phyloP scores from a whole-genome alignment of 2,329 filamentous ascomycete genomes.

The Aspergillus quadrilineatus region DNA sequence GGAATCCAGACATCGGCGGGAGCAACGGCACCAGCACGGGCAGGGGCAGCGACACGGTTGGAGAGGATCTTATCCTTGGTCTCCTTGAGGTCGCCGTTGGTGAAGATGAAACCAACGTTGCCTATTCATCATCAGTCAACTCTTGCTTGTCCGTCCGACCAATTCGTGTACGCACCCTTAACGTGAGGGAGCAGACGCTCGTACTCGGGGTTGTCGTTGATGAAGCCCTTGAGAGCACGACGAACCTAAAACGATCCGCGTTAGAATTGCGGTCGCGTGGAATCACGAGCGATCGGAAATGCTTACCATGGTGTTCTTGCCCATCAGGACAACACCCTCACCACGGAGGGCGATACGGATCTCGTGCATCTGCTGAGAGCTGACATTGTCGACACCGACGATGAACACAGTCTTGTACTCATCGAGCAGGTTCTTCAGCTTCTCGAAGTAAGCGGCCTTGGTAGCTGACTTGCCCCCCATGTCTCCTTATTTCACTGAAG shows the following conservation, averaged over 20 bases:
- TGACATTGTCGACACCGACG: constrained; percentile 98
- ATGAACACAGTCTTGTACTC: constrained; percentile 98
- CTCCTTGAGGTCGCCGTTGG: constrained; percentile 90
- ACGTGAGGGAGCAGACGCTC: constrained; percentile 95
- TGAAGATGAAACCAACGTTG: constrained; percentile 99
- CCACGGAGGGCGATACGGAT: constrained; percentile 89
- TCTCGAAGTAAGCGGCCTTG: constrained; percentile 99
- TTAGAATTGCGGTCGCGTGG: constrained; percentile 6
- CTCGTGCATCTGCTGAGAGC: constrained; percentile 99
- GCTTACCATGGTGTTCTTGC: constrained; percentile 99
- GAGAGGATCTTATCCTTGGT: constrained; percentile 89
- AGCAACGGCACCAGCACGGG: constrained; percentile 95
- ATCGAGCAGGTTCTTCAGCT: constrained; percentile 97
- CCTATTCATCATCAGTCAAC: constrained; percentile 43
- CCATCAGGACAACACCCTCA: constrained; percentile 95
- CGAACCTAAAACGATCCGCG: constrained; percentile 62
- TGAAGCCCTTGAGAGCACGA: constrained; percentile 94
- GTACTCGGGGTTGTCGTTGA: constrained; percentile 89
- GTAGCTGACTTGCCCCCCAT: constrained; percentile 96
- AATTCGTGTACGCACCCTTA: constrained; percentile 57
- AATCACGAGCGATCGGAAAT: background rate
- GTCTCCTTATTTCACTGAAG: constrained; percentile 87
- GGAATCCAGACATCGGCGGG: constrained; percentile 92
- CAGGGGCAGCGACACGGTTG: constrained; percentile 97
- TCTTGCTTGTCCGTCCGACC: background rate